phyloP scores from a whole-genome alignment of 2,329 filamentous ascomycete species.

The Didymella glomerata region DNA sequence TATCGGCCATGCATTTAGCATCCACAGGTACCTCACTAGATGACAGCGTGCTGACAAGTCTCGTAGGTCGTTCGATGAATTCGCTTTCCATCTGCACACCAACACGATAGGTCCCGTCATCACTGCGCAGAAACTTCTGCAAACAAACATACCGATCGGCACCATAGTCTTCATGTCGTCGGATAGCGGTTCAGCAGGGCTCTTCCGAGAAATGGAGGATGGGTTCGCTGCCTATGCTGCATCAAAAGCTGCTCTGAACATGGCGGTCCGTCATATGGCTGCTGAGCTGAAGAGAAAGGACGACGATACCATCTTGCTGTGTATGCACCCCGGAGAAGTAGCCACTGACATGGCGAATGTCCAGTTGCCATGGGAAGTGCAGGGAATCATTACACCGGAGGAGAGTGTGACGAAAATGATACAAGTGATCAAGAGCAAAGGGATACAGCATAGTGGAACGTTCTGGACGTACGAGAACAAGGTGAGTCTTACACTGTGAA shows the following conservation, averaged over 20 bases:
- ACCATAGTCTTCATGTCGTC: slow-evolving; percentile 65
- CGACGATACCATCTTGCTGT: slow-evolving; percentile 60
- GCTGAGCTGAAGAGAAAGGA: slow-evolving; percentile 62
- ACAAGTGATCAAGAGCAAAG: slow-evolving; percentile 60
- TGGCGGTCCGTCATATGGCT: slow-evolving; percentile 64
- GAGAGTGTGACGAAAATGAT: slow-evolving; percentile 62
- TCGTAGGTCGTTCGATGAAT: slow-evolving; percentile 61
- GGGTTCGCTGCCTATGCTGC: slow-evolving; percentile 67
- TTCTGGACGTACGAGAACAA: slow-evolving; percentile 66
- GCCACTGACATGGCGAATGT: slow-evolving; percentile 65
- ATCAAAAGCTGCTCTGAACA: slow-evolving; percentile 66
- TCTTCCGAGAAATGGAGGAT: slow-evolving; percentile 64
- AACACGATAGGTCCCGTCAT: slow-evolving; percentile 69
- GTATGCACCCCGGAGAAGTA: slow-evolving; percentile 67
- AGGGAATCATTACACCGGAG: slow-evolving; percentile 61
- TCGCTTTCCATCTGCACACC: slow-evolving; percentile 64
- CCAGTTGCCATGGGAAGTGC: slow-evolving; percentile 60
- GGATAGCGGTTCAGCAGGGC: slow-evolving; percentile 62
- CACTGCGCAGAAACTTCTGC: slow-evolving; percentile 61
- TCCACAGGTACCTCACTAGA: background rate
- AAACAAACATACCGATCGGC: slow-evolving; percentile 57
- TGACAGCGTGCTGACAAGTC: slow-evolving; percentile 10
- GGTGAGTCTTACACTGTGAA: slow-evolving; percentile 42
- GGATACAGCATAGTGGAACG: slow-evolving; percentile 59
- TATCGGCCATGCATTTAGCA: background rate